phyloP scores from a whole-genome alignment of 768 basidiomycete species.

The Phlebiopsis flavidoalba region DNA sequence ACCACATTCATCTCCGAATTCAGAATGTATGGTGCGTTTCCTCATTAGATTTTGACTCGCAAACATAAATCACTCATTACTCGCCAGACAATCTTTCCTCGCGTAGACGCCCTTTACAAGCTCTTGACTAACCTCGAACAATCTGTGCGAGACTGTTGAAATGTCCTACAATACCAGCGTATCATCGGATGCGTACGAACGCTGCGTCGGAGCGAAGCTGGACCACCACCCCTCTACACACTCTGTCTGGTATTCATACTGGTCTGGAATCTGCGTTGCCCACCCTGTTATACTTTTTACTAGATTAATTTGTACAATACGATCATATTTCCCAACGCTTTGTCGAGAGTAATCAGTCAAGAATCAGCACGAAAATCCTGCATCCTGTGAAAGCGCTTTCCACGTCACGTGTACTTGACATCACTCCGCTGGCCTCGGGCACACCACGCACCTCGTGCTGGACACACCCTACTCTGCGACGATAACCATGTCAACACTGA shows the following conservation, averaged over 20 bases:
- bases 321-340: not conserved
- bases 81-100: constrained; percentile 80
- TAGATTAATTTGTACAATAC: not conserved
- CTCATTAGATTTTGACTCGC: not conserved
- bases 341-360: not conserved
- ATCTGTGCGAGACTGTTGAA: constrained; percentile 67
- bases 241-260: not conserved
- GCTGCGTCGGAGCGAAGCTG: constrained; percentile 69
- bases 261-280: not conserved
- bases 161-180: constrained; percentile 63
- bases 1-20: constrained; percentile 93
- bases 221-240: not conserved
- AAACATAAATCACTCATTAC: not conserved
- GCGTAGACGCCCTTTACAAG: constrained; percentile 71
- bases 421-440: not conserved
- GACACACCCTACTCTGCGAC: not conserved
- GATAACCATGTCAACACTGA: constrained; percentile 26
- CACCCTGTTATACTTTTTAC: not conserved
- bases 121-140: constrained; percentile 74
- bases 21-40: constrained; percentile 95
- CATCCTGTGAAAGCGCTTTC: not conserved
- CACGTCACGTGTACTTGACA: not conserved
- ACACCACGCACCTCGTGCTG: not conserved
- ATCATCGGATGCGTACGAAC: constrained; percentile 46
- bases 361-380: not conserved